Evolutionary conservation across 1,284 basidiomycete species (phyloP), one percentile per base, ranked within the genome.

Genomic region (Rhodotorula sp.): DNA sequence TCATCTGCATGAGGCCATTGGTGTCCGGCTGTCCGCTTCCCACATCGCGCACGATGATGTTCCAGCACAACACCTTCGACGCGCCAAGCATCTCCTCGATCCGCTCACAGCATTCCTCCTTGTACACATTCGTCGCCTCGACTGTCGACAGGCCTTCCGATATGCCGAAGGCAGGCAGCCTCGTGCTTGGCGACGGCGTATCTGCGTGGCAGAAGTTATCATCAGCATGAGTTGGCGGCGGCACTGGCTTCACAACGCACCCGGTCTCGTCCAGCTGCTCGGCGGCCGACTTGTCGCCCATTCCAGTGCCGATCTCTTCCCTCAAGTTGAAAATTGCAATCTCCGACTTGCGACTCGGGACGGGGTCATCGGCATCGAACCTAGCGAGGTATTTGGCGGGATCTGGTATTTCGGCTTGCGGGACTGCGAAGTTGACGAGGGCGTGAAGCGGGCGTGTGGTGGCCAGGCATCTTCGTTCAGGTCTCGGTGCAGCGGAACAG

Each of bases 51-150:
- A 69, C 51, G 36, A 79, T 77, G 20, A 68, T 71, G 67, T 80
- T 80, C 79, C 78, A 80, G 13, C 74, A 76, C 22, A 80, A 69
- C 29, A 79, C 77, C 29, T 72, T 55, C 19, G 74, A 65, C n/a
- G 76, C 76, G 24, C 77, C 76, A n/a, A 79, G 70, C 20, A 68
- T 30, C 2, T 52, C 22, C 36, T 74, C 74, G 56, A 78, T 59
- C 17, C 76, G 44, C 7, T 67, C 69, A 47, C 65, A 67, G 22
- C 60, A 70, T 66, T 79, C 77, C 1, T 65, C 70, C 22, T 78
- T 68, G 62, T 79, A 79, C 34, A 34, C 51, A 15, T 73, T 62
- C 4, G 76, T 79, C 17, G 76, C 77, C 36, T 76, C 75, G 48
- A 71, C 73, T 15, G 63, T 75, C 2, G 72, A 69, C 4, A 79